A percentile compares a stretch with the other conserved stretches of the same genome.
Conservation (phyloP, 129 eudicot genomes). For the Mikania micrantha region DNA sequence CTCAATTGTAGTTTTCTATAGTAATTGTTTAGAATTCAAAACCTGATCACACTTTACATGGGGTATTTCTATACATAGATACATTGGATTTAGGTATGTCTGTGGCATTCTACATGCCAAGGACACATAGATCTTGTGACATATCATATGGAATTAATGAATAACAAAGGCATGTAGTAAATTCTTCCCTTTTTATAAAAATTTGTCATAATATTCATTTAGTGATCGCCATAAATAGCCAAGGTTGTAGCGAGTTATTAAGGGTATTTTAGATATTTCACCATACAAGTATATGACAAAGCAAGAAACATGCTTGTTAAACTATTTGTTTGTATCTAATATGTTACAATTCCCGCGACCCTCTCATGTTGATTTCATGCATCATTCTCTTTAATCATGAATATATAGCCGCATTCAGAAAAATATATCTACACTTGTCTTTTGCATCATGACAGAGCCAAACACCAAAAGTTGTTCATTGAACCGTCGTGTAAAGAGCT, state of each 20-base stretch:
- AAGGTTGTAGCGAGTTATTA: not conserved
- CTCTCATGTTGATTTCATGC: slow-evolving; percentile 60
- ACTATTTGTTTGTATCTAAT: slow-evolving; percentile 15
- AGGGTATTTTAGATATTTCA: slow-evolving; percentile 8
- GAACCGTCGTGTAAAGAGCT: slow-evolving; percentile 15
- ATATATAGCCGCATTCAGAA: slow-evolving; percentile 16
- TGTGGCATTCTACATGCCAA: slow-evolving; percentile 39
- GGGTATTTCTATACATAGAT: slow-evolving; percentile 4
- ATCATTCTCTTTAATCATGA: slow-evolving; percentile 5
- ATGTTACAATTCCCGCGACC: slow-evolving; percentile 9
- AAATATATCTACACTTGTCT: not conserved
- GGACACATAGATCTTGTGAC: slow-evolving; percentile 52
- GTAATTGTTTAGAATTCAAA: not conserved
- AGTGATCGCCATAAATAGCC: not conserved
- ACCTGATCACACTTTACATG: slow-evolving; percentile 15
- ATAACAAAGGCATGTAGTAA: slow-evolving; percentile 10
- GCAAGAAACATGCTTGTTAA: not conserved
- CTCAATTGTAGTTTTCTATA: not conserved
- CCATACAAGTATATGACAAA: not conserved
- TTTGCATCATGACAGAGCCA: slow-evolving; percentile 40
- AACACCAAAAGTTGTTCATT: slow-evolving; percentile 18
- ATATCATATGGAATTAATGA: slow-evolving; percentile 17
- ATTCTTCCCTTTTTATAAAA: slow-evolving; percentile 6
- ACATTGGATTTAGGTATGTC: slow-evolving; percentile 14
- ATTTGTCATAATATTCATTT: slow-evolving; percentile 19